These are phyloP conservation scores for Bipolaris oryzae DNA, from an alignment of 2,329 filamentous ascomycete genomes.

Conservation along the genomic window DNA sequence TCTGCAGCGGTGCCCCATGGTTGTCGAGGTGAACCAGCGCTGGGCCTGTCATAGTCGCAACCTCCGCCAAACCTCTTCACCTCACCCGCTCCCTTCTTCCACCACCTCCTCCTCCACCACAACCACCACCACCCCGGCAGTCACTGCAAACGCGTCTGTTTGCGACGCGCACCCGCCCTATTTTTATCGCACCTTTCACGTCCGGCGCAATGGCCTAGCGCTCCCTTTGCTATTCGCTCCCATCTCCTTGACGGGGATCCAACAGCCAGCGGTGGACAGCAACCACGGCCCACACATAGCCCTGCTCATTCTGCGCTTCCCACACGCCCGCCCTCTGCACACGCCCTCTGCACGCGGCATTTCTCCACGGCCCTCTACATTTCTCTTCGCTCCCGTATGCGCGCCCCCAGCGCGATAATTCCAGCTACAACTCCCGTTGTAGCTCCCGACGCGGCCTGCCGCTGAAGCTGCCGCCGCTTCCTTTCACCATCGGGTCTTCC, in stretches of 20 bases:
- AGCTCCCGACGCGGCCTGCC: slow-evolving; percentile 15
- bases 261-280: slow-evolving; percentile 25
- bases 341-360: slow-evolving; percentile 4
- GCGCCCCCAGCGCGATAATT: neutral
- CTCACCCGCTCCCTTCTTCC: slow-evolving; percentile 13
- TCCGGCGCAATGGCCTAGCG: slow-evolving; percentile 34
- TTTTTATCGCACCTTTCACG: slow-evolving; percentile 20
- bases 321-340: slow-evolving; percentile 11
- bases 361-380: neutral
- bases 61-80: slow-evolving; percentile 42
- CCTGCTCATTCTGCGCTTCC: slow-evolving; percentile 5
- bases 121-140: neutral
- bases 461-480: slow-evolving; percentile 15
- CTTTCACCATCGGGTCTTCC: slow-evolving; percentile 16
- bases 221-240: slow-evolving; percentile 15
- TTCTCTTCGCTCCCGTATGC: slow-evolving; percentile 3
- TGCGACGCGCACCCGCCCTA: slow-evolving; percentile 25
- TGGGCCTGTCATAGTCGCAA: slow-evolving; percentile 20
- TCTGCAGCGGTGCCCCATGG: slow-evolving; percentile 10
- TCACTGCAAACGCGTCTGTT: slow-evolving; percentile 25
- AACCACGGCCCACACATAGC: slow-evolving; percentile 21
- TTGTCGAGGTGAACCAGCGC: slow-evolving; percentile 29
- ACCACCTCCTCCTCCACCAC: neutral
- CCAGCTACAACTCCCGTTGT: slow-evolving; percentile 1
- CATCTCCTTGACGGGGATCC: slow-evolving; percentile 23